phyloP scores from a whole-genome alignment of 2,329 filamentous ascomycete species.

The Fusarium palustre region DNA sequence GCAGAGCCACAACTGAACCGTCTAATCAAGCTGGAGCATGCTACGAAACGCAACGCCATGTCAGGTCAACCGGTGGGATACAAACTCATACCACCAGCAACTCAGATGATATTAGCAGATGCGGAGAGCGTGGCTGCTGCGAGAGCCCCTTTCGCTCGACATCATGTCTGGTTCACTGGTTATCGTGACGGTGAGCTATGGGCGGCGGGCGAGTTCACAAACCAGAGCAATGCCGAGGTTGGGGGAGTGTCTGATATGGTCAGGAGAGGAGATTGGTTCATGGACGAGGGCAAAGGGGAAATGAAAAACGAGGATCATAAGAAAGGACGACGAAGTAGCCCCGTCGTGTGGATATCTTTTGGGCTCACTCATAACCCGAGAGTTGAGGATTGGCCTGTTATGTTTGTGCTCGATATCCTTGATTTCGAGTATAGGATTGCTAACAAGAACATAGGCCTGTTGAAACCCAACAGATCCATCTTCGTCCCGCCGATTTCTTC shows the following conservation, averaged over 20 bases:
- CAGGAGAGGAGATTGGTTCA: conserved; percentile 60
- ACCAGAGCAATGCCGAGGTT: conserved; percentile 59
- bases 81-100: conserved; percentile 59
- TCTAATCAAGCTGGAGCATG: conserved; percentile 62
- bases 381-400: conserved; percentile 64
- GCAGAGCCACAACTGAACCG: conserved; percentile 66
- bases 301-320: conserved; percentile 20
- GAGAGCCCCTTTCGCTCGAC: conserved; percentile 59
- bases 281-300: conserved; percentile 39
- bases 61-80: conserved; percentile 64
- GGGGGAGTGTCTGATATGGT: conserved; percentile 63
- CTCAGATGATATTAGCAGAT: conserved; percentile 62
- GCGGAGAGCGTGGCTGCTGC: conserved; percentile 56
- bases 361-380: conserved; percentile 62
- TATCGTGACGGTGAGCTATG: conserved; percentile 63
- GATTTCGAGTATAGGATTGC: background rate
- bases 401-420: conserved; percentile 53
- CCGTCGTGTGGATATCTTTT: conserved; percentile 62
- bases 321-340: conserved; percentile 45
- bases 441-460: conserved; percentile 12
- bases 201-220: conserved; percentile 64
- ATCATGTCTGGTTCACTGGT: conserved; percentile 63
- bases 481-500: conserved; percentile 59
- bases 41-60: conserved; percentile 57
- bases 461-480: conserved; percentile 25